Evolutionary conservation across 2,329 filamentous ascomycete species (phyloP), one percentile per base, ranked within the genome.

Genomic region (Talaromyces pinophilus): DNA sequence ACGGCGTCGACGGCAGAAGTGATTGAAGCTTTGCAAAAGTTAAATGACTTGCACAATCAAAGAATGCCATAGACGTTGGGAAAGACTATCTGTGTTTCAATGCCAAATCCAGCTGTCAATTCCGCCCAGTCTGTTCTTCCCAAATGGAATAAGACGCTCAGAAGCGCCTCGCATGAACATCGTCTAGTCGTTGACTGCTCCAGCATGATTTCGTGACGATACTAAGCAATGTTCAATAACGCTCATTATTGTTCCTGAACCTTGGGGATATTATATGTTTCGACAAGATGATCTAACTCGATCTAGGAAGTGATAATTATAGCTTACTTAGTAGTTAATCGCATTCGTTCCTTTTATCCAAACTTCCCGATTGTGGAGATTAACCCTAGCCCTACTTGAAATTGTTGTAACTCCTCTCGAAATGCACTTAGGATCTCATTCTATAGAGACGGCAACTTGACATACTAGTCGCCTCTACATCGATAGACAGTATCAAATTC

Each of bases 1-100:
- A 62, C 60, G 60, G 46, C 60, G 60, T 62, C 60, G 46, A 62
- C 60, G 46, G 60, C 60, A 62, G 60, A 62, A 62, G 60, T 62
- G 46, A 42, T 62, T 42, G 46, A 52, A 54, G 60, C 60, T 54
- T 62, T 62, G 46, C 60, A 62, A 62, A 62, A 62, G 46, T 62
- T 62, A 62, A 10, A 62, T 54, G 60, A 62, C 33, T 62, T 62
- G 44, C 60, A 11, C 44, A 52, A 52, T 62, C 44, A 62, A 40
- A 52, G 28, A 38, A 52, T 40, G 44, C 11, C 19, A 62, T 62
- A 62, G 60, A 46, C 57, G 55, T 42, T 59, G 55, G 54, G 35
- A 42, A 42, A 59, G 33, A 35, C 33, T 35, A 35, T 35, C 33
- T 35, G 33, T 35, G 33, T 35, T 35, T 35, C 33, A 35, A 35